A percentile compares a stretch with the other conserved stretches of the same genome.
Evolutionary conservation across 805 yeast species (phyloP).

Genomic region (Saccharomycopsis sp.): DNA sequence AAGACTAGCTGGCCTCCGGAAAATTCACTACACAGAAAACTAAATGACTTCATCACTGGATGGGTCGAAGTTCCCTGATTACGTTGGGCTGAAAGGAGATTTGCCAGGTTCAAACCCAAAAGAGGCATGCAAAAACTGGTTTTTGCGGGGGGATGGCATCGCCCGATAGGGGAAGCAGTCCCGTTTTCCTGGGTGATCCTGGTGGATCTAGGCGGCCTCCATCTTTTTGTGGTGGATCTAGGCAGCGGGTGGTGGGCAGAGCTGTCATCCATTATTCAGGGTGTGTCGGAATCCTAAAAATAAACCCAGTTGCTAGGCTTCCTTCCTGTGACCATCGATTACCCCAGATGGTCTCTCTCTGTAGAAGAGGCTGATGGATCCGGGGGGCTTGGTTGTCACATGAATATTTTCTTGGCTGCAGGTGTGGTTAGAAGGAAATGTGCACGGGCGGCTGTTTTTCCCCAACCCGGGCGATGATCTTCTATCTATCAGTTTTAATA

Average conservation of each 20-base stretch:
- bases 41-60: not conserved
- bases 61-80: not conserved
- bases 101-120: too few relatives aligned
- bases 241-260: not conserved
- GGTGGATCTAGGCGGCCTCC: not conserved
- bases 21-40: not conserved
- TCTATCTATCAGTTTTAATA: too few relatives aligned
- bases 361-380: not conserved
- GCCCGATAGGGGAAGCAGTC: not conserved
- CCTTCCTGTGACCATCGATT: too few relatives aligned
- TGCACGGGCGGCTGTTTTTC: too few relatives aligned
- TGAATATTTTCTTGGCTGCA: too few relatives aligned
- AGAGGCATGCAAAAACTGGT: not conserved
- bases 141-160: not conserved
- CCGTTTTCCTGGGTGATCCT: not conserved
- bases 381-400: not conserved
- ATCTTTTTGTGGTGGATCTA: not conserved
- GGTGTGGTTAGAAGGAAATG: too few relatives aligned
- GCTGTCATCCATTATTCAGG: not conserved
- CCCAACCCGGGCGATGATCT: too few relatives aligned
- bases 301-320: too few relatives aligned
- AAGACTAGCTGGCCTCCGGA: not conserved
- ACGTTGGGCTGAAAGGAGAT: slow-evolving; percentile 2
- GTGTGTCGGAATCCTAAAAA: not conserved
- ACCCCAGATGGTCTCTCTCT: not conserved